These are phyloP conservation scores for Pleomassaria siparia DNA, from an alignment of 2,329 filamentous ascomycete genomes.

Conservation along the genomic window DNA sequence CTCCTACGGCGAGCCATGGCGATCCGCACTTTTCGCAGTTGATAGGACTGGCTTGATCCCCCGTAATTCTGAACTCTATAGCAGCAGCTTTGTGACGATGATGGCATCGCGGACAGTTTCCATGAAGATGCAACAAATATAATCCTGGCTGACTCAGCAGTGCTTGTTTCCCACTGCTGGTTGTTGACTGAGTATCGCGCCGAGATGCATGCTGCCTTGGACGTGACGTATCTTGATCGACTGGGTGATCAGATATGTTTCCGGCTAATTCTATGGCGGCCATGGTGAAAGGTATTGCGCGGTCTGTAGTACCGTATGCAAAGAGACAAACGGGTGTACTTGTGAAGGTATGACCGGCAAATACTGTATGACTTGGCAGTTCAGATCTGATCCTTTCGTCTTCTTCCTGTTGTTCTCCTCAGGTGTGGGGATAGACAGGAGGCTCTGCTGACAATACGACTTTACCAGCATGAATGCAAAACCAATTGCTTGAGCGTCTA, in stretches of 20 bases:
- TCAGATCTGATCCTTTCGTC: no score
- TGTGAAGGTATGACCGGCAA: no score
- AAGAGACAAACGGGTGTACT: no score
- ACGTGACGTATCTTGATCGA: slow-evolving; percentile 4
- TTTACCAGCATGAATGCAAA: no score
- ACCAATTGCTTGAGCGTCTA: no score
- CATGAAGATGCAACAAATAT: slow-evolving; percentile 25
- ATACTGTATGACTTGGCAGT: no score
- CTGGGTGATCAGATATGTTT: background rate
- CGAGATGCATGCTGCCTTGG: background rate
- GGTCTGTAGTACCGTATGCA: no score
- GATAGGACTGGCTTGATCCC: slow-evolving; percentile 19
- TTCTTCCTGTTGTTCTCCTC: no score
- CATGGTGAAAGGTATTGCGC: background rate
- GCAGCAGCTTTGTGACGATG: slow-evolving; percentile 27
- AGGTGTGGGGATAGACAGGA: no score
- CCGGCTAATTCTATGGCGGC: background rate
- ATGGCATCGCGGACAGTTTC: slow-evolving; percentile 31
- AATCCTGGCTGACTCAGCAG: slow-evolving; percentile 17
- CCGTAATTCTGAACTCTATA: slow-evolving; percentile 19
- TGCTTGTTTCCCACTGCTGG: slow-evolving; percentile 13
- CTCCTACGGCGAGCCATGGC: slow-evolving; percentile 29
- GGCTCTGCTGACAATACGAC: no score
- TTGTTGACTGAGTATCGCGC: slow-evolving; percentile 20
- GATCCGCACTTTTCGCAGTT: slow-evolving; percentile 25